phyloP scores from a whole-genome alignment of 305 asterid genomes.

The Withania somnifera region DNA sequence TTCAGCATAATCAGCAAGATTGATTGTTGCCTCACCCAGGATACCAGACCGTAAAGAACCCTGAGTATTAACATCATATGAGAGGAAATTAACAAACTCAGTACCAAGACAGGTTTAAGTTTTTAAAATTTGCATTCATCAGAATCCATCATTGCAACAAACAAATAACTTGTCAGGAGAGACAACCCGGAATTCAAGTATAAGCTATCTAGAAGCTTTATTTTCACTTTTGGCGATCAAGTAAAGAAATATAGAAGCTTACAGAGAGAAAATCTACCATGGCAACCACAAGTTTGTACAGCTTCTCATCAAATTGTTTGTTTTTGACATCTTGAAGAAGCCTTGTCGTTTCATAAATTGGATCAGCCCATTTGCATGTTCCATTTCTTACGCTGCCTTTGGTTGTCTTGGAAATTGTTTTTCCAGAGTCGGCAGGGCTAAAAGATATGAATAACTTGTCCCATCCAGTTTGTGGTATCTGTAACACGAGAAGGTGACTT shows the following conservation, averaged over 20 bases:
- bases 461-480: constrained; percentile 98
- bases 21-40: constrained; percentile 88
- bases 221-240: not conserved
- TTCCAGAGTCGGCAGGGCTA: constrained; percentile 75
- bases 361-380: constrained; percentile 97
- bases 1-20: constrained; percentile 93
- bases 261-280: constrained; percentile 51
- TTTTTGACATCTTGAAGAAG: constrained; percentile 83
- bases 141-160: not conserved
- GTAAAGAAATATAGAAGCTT: not conserved
- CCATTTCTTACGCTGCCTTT: constrained; percentile 93
- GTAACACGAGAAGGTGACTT: constrained; percentile 20
- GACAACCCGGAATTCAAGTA: not conserved
- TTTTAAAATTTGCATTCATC: not conserved
- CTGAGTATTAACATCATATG: constrained; percentile 29
- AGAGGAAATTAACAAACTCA: not conserved
- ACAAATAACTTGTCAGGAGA: not conserved
- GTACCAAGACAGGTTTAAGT: not conserved
- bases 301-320: constrained; percentile 90
- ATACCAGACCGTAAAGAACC: constrained; percentile 89
- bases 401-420: constrained; percentile 79
- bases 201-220: not conserved
- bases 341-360: constrained; percentile 95
- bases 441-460: constrained; percentile 88
- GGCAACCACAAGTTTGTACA: constrained; percentile 84